These are phyloP conservation scores for Skeletonema costatum DNA, from an alignment of 108 stramenopile genomes.

Conservation along the genomic window DNA sequence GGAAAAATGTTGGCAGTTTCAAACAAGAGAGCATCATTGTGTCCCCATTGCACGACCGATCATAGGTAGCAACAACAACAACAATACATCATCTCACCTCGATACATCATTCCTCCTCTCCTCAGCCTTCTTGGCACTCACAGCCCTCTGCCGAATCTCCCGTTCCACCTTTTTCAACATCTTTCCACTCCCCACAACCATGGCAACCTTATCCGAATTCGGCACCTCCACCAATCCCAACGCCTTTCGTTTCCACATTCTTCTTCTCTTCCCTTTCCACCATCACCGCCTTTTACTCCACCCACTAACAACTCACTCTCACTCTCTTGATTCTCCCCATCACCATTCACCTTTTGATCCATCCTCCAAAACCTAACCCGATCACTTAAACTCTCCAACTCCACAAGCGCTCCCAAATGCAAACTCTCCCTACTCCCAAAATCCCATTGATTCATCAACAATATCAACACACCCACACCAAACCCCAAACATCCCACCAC, in stretches of 20 bases:
- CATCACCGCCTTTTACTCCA: not conserved
- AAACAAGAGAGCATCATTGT: conserved; percentile 39
- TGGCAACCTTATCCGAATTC: conserved; percentile 24
- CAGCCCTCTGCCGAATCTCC: conserved; percentile 24
- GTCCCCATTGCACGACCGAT: conserved; percentile 31
- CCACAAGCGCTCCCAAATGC: conserved; percentile 37
- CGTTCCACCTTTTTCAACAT: conserved; percentile 36
- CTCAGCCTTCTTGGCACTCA: conserved; percentile 21
- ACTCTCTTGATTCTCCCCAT: not conserved
- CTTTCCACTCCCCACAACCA: conserved; percentile 39
- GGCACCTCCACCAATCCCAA: conserved; percentile 32
- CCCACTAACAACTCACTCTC: not conserved
- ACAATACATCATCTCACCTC: conserved; percentile 7
- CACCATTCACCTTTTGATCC: conserved; percentile 17
- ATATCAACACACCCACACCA: conserved; percentile 10
- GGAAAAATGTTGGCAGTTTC: conserved; percentile 31
- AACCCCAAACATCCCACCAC: conserved; percentile 25
- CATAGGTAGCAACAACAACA: not conserved
- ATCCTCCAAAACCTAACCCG: conserved; percentile 27
- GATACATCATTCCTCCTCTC: conserved; percentile 21
- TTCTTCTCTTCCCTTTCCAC: not conserved
- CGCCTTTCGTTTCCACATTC: conserved; percentile 12
- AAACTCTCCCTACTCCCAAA: conserved; percentile 24
- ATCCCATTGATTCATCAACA: conserved; percentile 46
- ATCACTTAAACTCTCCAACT: conserved; percentile 29